These are phyloP conservation scores for Cylindricascospora bacillispora DNA, from an alignment of 1,139 yeast genomes.

Conservation along the genomic window DNA sequence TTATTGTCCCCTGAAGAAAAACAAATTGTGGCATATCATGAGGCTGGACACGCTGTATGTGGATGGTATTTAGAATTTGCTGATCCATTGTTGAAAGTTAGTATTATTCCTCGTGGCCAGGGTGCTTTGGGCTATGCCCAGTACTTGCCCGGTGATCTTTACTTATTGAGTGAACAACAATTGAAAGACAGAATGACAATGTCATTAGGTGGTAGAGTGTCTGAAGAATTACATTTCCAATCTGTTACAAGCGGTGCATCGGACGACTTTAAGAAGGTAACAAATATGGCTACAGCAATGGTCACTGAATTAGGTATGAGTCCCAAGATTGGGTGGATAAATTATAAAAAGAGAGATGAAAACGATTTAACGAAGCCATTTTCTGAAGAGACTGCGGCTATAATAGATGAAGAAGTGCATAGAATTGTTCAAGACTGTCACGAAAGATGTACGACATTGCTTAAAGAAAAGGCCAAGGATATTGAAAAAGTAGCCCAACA, in stretches of 20 bases:
- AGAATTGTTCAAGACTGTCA: constrained; percentile 45
- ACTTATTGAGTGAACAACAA: constrained; percentile 66
- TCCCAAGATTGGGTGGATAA: constrained; percentile 56
- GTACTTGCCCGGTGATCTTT: constrained; percentile 88
- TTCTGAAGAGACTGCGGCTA: constrained; percentile 54
- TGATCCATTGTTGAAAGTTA: constrained; percentile 86
- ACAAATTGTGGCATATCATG: constrained; percentile 87
- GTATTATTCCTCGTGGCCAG: constrained; percentile 92
- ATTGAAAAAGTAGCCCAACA: constrained; percentile 63
- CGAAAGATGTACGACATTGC: constrained; percentile 38
- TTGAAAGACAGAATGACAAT: constrained; percentile 83
- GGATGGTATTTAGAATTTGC: constrained; percentile 91
- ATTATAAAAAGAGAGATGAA: constrained; percentile 38
- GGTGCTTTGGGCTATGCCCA: constrained; percentile 98
- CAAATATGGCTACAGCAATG: constrained; percentile 88
- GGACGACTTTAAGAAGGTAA: constrained; percentile 94
- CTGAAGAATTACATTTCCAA: constrained; percentile 82
- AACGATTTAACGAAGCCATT: constrained; percentile 54
- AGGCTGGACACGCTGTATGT: constrained; percentile 97
- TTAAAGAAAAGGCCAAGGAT: constrained; percentile 45
- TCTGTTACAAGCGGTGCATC: constrained; percentile 92
- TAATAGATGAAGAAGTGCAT: constrained; percentile 56
- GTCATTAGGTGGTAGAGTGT: constrained; percentile 95
- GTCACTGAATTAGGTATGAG: constrained; percentile 91
- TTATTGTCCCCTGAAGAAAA: constrained; percentile 76